Evolutionary conservation across 768 basidiomycete genomes (phyloP).

Genomic region (Leccinum disarticulatum): DNA sequence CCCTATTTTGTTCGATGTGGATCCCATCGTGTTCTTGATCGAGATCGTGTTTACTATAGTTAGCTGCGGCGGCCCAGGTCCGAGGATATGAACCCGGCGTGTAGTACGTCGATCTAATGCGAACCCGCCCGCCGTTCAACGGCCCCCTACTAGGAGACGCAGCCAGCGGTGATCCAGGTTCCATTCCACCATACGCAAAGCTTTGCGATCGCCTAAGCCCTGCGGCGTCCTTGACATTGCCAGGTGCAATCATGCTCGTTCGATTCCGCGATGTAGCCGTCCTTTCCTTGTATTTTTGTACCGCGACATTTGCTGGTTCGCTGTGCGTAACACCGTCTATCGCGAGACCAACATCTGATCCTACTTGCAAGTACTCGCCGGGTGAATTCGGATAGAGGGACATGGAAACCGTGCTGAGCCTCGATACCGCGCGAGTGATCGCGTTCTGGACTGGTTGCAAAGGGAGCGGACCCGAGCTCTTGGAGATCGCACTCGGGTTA

Average conservation of each 20-base stretch:
- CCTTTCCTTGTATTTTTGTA: slow-evolving; percentile 37
- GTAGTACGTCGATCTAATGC: slow-evolving; percentile 70
- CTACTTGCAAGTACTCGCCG: slow-evolving; percentile 23
- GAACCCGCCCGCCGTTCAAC: slow-evolving; percentile 53
- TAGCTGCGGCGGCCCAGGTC: slow-evolving; percentile 45
- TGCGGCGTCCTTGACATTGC: slow-evolving; percentile 20
- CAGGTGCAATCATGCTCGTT: slow-evolving; percentile 22
- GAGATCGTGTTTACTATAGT: slow-evolving; percentile 33
- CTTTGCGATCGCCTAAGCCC: slow-evolving; percentile 34
- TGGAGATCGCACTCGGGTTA: slow-evolving; percentile 20
- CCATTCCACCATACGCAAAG: slow-evolving; percentile 55
- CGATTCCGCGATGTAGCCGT: slow-evolving; percentile 19
- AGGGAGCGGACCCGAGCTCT: slow-evolving; percentile 28
- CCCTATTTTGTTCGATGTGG: slow-evolving; percentile 18
- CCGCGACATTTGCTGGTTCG: slow-evolving; percentile 37
- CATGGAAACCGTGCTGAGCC: slow-evolving; percentile 43
- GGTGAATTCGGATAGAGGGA: slow-evolving; percentile 51
- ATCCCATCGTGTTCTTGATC: slow-evolving; percentile 36
- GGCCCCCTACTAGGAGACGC: slow-evolving; percentile 22
- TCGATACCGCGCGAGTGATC: slow-evolving; percentile 39
- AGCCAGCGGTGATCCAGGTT: slow-evolving; percentile 43
- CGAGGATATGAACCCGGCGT: slow-evolving; percentile 55
- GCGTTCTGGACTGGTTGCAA: slow-evolving; percentile 44
- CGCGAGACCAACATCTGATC: slow-evolving; percentile 34
- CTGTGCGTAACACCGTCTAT: slow-evolving; percentile 41